phyloP scores from a whole-genome alignment of 2,329 filamentous ascomycete species.

The Botryotinia calthae region DNA sequence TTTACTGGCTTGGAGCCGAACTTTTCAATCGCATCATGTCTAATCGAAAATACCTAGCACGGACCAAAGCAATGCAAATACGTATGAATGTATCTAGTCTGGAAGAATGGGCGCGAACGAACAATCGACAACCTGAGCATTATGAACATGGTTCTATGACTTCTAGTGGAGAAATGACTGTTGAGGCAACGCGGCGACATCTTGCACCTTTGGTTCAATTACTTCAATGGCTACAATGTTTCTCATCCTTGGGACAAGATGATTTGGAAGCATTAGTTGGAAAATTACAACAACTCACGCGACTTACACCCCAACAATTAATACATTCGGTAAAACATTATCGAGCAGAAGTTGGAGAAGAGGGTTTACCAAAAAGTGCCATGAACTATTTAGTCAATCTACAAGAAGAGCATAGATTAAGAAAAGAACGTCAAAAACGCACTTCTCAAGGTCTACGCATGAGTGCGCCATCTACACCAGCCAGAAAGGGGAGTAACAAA shows the following conservation, averaged over 20 bases:
- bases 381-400: slow-evolving; percentile 81
- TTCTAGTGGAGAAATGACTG: slow-evolving; percentile 79
- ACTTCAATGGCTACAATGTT: slow-evolving; percentile 96
- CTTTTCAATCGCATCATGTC: slow-evolving; percentile 98
- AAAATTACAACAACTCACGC: slow-evolving; percentile 84
- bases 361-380: slow-evolving; percentile 81
- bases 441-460: slow-evolving; percentile 48
- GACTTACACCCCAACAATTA: slow-evolving; percentile 81
- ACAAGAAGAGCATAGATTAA: slow-evolving; percentile 68
- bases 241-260: slow-evolving; percentile 82
- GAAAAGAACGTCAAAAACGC: slow-evolving; percentile 51
- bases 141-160: slow-evolving; percentile 89
- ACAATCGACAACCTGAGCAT: slow-evolving; percentile 92
- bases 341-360: slow-evolving; percentile 91
- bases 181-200: slow-evolving; percentile 80
- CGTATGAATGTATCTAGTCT: slow-evolving; percentile 96
- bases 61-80: slow-evolving; percentile 99
- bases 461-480: slow-evolving; percentile 40
- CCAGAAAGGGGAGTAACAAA: slow-evolving; percentile 42
- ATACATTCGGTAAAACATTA: slow-evolving; percentile 92
- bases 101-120: slow-evolving; percentile 92
- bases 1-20: slow-evolving; percentile 96
- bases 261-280: slow-evolving; percentile 85
- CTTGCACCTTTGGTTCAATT: slow-evolving; percentile 89
- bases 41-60: slow-evolving; percentile 87